Evolutionary conservation across 2,329 filamentous ascomycete genomes (phyloP).

Genomic region (Macroventuria anomochaeta): DNA sequence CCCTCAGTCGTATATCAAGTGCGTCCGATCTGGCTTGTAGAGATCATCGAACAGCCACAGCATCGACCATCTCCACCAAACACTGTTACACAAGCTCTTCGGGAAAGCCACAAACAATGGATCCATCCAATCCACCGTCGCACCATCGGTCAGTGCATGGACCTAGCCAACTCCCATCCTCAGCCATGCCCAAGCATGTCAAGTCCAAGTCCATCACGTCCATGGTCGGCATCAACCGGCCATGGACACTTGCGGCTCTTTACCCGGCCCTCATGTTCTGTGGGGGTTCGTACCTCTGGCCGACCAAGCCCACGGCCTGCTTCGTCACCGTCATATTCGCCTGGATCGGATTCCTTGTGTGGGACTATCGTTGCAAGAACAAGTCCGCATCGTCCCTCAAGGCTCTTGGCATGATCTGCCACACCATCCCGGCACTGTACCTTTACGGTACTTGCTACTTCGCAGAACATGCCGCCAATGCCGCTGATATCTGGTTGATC

Average conservation of each 20-base stretch:
- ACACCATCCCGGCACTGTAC: conserved; percentile 15
- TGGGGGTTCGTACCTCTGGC: not conserved
- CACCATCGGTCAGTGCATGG: no score
- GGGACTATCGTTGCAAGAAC: conserved; percentile 5
- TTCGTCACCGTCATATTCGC: not conserved
- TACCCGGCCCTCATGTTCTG: not conserved
- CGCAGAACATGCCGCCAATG: conserved; percentile 6
- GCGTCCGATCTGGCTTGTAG: not conserved
- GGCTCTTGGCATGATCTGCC: conserved; percentile 17
- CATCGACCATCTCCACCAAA: not conserved
- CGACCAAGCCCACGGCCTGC: not conserved
- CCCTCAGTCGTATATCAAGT: not conserved
- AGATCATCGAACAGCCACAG: not conserved
- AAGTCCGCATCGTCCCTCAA: not conserved
- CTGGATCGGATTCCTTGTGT: conserved; percentile 19
- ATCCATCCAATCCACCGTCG: no score
- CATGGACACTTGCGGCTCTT: not conserved
- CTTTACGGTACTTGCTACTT: conserved; percentile 9
- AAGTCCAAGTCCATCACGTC: no score
- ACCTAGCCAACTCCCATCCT: no score
- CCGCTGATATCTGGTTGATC: conserved; percentile 19
- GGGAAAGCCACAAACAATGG: no score
- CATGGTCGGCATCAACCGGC: not conserved
- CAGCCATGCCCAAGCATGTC: not conserved
- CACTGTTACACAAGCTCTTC: no score